These are phyloP conservation scores for Datura wrightii DNA, from an alignment of 257 asterid species.

Conservation along the genomic window DNA sequence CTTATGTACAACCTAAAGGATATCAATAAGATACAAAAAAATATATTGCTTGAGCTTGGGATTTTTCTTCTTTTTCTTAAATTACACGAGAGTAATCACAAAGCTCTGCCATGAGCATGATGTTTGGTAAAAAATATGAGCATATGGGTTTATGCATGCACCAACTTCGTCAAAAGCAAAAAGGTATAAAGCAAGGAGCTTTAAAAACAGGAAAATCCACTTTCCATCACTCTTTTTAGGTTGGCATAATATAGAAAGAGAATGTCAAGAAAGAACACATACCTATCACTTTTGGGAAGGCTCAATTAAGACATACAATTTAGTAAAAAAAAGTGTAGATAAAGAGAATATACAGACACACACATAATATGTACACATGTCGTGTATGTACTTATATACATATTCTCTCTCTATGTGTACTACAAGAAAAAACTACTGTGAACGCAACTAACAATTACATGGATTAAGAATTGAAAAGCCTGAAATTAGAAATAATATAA, in stretches of 20 bases:
- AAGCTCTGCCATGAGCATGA: constrained; percentile 21
- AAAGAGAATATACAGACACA: too few relatives aligned
- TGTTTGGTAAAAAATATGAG: constrained; percentile 4
- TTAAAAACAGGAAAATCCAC: background rate
- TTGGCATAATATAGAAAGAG: too few relatives aligned
- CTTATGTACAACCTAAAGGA: constrained; percentile 77
- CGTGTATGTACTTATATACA: background rate
- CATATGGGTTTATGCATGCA: background rate
- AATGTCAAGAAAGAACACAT: too few relatives aligned
- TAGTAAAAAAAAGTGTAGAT: background rate
- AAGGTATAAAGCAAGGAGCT: background rate
- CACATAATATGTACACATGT: background rate
- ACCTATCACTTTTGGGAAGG: too few relatives aligned
- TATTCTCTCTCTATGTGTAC: background rate
- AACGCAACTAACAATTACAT: background rate
- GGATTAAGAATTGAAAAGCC: background rate
- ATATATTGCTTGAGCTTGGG: constrained; percentile 5
- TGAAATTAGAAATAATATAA: background rate
- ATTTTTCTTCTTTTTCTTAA: background rate
- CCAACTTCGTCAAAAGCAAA: background rate
- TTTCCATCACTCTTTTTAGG: too few relatives aligned
- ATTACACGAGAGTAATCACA: background rate
- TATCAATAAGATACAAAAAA: constrained; percentile 24
- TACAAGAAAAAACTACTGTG: background rate
- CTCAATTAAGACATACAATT: background rate